Conservation (phyloP, 495 filamentous ascomycete species). For the Friedmanniomyces endolithicus region DNA sequence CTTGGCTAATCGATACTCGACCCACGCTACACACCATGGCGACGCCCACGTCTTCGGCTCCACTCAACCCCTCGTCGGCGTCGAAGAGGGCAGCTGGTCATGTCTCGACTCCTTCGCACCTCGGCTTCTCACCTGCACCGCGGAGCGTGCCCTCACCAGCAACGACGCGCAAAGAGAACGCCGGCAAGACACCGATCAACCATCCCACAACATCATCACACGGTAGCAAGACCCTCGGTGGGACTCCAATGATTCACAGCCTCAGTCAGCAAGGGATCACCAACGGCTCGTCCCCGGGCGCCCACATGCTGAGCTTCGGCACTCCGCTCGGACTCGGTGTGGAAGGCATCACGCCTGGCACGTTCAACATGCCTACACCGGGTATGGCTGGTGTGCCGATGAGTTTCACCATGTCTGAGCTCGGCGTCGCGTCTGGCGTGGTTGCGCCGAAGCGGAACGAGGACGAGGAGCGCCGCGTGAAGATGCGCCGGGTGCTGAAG, state of each 20-base stretch:
- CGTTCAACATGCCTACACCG: constrained; percentile 19
- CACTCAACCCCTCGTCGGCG: not conserved
- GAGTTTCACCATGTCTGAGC: constrained; percentile 22
- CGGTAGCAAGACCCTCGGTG: constrained; percentile 11
- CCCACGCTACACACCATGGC: constrained; percentile 21
- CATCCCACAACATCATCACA: constrained; percentile 10
- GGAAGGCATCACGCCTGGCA: constrained; percentile 27
- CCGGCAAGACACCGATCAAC: constrained; percentile 22
- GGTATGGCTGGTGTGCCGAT: constrained; percentile 20
- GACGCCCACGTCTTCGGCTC: constrained; percentile 24
- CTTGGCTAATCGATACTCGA: not conserved
- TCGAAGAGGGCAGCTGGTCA: constrained; percentile 18
- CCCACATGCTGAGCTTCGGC: constrained; percentile 14
- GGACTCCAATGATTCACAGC: constrained; percentile 12
- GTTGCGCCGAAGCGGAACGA: constrained; percentile 23
- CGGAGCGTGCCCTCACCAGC: constrained; percentile 28
- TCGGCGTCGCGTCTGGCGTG: constrained; percentile 14
- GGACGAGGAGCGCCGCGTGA: constrained; percentile 47
- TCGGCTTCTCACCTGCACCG: constrained; percentile 28
- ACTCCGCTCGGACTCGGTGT: constrained; percentile 17
- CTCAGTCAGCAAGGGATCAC: constrained; percentile 13
- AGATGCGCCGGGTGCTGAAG: constrained; percentile 42
- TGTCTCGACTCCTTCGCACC: constrained; percentile 17
- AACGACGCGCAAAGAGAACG: constrained; percentile 13
- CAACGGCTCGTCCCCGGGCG: constrained; percentile 1